A percentile compares a stretch with the other conserved stretches of the same genome.
These are phyloP conservation scores for Fusarium torulosum DNA, from an alignment of 2,329 filamentous ascomycete genomes.

Conservation along the genomic window DNA sequence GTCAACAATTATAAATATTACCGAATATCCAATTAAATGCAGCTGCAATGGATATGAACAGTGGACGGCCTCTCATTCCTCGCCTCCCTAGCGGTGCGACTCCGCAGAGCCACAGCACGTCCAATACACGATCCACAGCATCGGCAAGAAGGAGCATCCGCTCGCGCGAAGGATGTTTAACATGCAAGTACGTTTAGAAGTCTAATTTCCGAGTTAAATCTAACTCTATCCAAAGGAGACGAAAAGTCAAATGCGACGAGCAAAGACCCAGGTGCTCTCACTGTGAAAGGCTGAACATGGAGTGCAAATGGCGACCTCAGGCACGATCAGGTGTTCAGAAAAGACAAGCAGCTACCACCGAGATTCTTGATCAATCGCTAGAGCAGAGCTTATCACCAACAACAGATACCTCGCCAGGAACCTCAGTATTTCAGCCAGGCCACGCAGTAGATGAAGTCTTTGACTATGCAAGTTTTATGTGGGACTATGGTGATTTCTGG, in stretches of 20 bases:
- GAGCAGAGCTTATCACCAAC: constrained; percentile 47
- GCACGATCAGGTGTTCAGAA: constrained; percentile 44
- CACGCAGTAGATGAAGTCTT: constrained; percentile 59
- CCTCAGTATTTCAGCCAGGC: constrained; percentile 44
- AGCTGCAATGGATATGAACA: constrained; percentile 28
- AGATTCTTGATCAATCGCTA: constrained; percentile 11
- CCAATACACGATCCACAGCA: constrained; percentile 26
- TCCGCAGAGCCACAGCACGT: constrained; percentile 17
- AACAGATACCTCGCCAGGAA: constrained; percentile 47
- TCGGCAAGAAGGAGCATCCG: constrained; percentile 45
- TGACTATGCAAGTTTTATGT: constrained; percentile 63
- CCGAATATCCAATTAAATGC: background rate
- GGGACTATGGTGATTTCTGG: constrained; percentile 57
- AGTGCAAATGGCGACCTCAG: constrained; percentile 63
- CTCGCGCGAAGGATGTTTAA: constrained; percentile 55
- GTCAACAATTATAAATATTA: constrained; percentile 1
- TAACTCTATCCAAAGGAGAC: constrained; percentile 51
- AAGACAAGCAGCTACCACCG: constrained; percentile 24
- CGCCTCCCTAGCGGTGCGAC: constrained; percentile 26
- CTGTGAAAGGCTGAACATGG: constrained; percentile 64
- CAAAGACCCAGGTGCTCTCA: constrained; percentile 63
- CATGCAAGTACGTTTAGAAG: constrained; percentile 55
- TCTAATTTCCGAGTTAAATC: fast-evolving
- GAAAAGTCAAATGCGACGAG: constrained; percentile 66
- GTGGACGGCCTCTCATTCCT: constrained; percentile 39